These are phyloP conservation scores for Rachicladosporium sp. DNA, from an alignment of 2,329 filamentous ascomycete genomes.

Conservation along the genomic window DNA sequence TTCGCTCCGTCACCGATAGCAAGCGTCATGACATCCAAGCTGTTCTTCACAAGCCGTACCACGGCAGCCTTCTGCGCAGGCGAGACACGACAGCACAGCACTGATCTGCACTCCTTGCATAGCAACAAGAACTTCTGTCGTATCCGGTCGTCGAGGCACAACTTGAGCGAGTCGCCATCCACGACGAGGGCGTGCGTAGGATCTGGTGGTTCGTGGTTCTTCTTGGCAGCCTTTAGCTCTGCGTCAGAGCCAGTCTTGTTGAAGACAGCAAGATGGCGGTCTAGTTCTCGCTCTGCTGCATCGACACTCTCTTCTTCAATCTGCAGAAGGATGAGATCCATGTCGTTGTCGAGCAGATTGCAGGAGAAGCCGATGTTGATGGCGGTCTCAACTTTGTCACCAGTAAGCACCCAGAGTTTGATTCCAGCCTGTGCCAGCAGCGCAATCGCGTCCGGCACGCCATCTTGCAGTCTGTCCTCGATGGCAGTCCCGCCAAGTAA, in stretches of 20 bases:
- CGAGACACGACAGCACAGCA: conserved; percentile 93
- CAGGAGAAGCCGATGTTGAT: conserved; percentile 99
- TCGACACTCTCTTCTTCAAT: conserved; percentile 60
- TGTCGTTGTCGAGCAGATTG: conserved; percentile 91
- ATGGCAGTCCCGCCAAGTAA: conserved; percentile 91
- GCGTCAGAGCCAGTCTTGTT: conserved; percentile 72
- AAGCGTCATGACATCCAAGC: conserved; percentile 89
- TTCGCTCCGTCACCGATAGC: conserved; percentile 91
- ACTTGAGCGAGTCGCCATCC: conserved; percentile 83
- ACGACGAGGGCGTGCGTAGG: conserved; percentile 88
- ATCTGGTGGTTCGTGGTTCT: conserved; percentile 73
- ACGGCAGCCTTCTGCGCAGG: conserved; percentile 96
- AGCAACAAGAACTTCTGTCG: conserved; percentile 89
- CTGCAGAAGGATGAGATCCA: conserved; percentile 90
- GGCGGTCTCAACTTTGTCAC: conserved; percentile 96
- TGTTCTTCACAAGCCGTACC: conserved; percentile 86
- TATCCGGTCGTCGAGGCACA: conserved; percentile 68
- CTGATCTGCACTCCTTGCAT: conserved; percentile 93
- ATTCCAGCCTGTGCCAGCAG: conserved; percentile 87
- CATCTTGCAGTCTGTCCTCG: conserved; percentile 91
- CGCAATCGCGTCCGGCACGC: conserved; percentile 89
- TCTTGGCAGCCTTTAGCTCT: conserved; percentile 66
- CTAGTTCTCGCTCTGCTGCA: conserved; percentile 57
- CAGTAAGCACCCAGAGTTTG: conserved; percentile 95
- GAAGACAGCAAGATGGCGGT: conserved; percentile 61